Conservation (phyloP, 768 basidiomycete species). For the Mrakia gelida region DNA sequence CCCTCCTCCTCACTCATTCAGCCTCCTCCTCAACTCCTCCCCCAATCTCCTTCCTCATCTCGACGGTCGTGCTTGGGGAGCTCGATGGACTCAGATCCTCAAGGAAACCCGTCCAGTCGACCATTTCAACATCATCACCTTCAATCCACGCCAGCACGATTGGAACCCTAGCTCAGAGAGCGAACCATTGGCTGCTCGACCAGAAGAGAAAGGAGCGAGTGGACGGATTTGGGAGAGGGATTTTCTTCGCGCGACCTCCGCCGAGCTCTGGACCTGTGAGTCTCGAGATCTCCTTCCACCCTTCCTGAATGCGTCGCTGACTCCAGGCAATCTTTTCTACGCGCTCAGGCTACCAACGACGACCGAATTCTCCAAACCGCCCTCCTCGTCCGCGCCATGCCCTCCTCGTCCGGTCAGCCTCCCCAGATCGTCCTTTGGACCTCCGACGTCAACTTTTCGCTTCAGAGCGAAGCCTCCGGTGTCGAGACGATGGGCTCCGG, state of each 20-base stretch:
- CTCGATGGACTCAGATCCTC: constrained; percentile 4
- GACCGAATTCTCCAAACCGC: constrained; percentile 5
- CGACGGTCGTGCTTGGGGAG: not conserved
- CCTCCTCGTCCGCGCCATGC: not conserved
- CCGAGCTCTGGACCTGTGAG: not conserved
- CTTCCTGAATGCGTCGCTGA: too few relatives aligned
- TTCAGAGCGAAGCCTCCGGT: not conserved
- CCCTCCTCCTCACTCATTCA: not conserved
- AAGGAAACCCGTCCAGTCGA: not conserved
- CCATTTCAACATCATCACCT: not conserved
- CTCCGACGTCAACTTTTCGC: not conserved
- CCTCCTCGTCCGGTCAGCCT: not conserved
- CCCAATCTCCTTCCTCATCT: not conserved
- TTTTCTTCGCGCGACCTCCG: not conserved
- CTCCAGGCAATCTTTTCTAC: not conserved
- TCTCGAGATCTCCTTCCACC: not conserved
- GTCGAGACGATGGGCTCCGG: not conserved
- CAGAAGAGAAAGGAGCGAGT: not conserved
- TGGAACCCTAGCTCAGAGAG: not conserved
- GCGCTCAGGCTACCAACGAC: not conserved
- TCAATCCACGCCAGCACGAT: not conserved
- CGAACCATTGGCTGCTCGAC: not conserved
- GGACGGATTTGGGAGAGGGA: not conserved
- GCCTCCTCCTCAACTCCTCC: not conserved
- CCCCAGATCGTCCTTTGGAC: not conserved